Evolutionary conservation across 106 monocot species (phyloP).

Genomic region (Apostasia ramifera): DNA sequence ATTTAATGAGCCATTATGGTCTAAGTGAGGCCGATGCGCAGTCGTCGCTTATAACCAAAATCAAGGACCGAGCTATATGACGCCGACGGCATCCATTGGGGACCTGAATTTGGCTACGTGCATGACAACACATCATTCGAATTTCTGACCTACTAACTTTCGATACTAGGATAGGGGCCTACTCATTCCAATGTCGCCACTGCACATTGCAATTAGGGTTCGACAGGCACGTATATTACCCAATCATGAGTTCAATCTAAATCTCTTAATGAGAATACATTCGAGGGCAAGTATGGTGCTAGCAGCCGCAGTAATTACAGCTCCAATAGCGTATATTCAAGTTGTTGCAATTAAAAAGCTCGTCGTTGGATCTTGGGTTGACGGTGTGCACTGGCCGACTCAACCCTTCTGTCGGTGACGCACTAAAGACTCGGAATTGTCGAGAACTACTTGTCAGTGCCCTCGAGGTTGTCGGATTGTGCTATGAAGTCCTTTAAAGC

Average conservation of each 20-base stretch:
- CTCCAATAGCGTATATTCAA: constrained; percentile 17
- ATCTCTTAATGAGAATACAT: constrained; percentile 4
- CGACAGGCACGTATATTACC: constrained; percentile 2
- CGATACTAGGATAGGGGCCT: constrained; percentile 4
- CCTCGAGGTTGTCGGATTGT: too few species aligned
- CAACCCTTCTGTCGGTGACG: background rate
- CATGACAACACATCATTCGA: background rate
- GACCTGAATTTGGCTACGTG: too few species aligned
- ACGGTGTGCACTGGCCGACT: background rate
- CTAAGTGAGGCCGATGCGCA: too few species aligned
- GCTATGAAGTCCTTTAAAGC: too few species aligned
- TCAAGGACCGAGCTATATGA: too few species aligned
- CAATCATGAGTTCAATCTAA: constrained; percentile 1
- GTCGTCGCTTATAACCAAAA: too few species aligned
- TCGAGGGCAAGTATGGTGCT: constrained; percentile 16
- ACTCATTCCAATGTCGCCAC: constrained; percentile 5
- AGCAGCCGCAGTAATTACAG: constrained; percentile 15
- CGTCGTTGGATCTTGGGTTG: constrained; percentile 5
- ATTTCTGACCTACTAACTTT: constrained; percentile 4
- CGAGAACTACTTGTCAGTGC: too few species aligned
- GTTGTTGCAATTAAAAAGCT: constrained; percentile 13
- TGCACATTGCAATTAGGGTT: background rate
- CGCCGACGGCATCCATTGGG: too few species aligned
- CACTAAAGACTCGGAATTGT: too few species aligned
- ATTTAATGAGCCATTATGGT: too few species aligned